Conservation (phyloP, 768 basidiomycete genomes). For the Epithele typhae region DNA sequence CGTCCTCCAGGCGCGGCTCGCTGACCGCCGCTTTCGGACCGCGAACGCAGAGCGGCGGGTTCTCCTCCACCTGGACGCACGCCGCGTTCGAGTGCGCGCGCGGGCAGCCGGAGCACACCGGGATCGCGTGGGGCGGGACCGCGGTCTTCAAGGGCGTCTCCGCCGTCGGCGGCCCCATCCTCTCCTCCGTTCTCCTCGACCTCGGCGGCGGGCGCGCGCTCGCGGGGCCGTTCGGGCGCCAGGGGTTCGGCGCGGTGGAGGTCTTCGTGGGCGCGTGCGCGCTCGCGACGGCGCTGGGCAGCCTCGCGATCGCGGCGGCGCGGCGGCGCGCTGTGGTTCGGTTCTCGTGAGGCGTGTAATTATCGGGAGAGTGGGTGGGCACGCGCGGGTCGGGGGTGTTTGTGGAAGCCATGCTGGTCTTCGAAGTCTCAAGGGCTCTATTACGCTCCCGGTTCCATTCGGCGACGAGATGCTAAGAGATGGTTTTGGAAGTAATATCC, state of each 20-base stretch:
- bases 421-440: no score
- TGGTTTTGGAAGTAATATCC: no score
- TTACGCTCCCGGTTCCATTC: no score
- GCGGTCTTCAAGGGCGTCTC: conserved; percentile 20
- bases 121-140: conserved; percentile 14
- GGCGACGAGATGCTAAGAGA: no score
- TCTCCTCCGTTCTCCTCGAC: conserved; percentile 20
- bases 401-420: no score
- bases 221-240: conserved; percentile 13
- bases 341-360: no score
- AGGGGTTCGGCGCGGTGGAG: conserved; percentile 20
- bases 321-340: no score
- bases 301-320: conserved; percentile 13
- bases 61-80: conserved; percentile 13
- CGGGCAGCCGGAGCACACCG: conserved; percentile 18
- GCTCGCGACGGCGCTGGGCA: conserved; percentile 14
- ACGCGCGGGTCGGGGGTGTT: no score
- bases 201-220: conserved; percentile 12
- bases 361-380: no score
- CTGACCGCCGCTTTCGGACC: background rate
- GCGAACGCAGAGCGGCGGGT: conserved; percentile 18
- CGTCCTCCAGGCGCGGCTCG: background rate
- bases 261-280: conserved; percentile 21
- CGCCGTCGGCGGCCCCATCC: conserved; percentile 17
- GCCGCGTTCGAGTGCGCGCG: conserved; percentile 18